These are phyloP conservation scores for Erigeron canadensis DNA, from an alignment of 129 eudicot genomes.

Conservation along the genomic window DNA sequence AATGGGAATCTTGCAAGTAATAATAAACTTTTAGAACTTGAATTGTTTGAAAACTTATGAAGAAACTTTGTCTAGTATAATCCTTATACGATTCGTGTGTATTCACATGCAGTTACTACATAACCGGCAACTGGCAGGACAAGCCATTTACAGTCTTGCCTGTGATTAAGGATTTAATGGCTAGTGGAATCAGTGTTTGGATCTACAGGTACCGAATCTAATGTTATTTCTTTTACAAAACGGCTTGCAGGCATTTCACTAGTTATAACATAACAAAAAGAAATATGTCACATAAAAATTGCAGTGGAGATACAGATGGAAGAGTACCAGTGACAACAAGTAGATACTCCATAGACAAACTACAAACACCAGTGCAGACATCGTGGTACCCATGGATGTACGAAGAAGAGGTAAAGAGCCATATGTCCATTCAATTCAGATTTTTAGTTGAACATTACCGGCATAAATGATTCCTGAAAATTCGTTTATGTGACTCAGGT, in stretches of 20 bases:
- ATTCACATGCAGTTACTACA: conserved; percentile 9
- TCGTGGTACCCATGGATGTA: conserved; percentile 50
- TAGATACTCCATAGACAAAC: conserved; percentile 36
- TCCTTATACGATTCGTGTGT: not conserved
- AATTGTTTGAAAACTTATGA: not conserved
- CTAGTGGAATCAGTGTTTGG: conserved; percentile 60
- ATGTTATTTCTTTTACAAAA: not conserved
- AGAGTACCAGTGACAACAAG: conserved; percentile 45
- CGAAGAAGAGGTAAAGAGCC: conserved; percentile 41
- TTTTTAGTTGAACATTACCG: not conserved
- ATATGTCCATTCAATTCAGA: not conserved
- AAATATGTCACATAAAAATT: not conserved
- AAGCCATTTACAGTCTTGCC: conserved; percentile 51
- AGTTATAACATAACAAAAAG: not conserved
- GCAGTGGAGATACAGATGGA: conserved; percentile 59
- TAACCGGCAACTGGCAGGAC: conserved; percentile 25
- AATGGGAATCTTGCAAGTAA: conserved; percentile 62
- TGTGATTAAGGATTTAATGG: conserved; percentile 48
- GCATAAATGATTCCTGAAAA: not conserved
- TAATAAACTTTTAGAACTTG: not conserved
- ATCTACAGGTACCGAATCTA: conserved; percentile 44
- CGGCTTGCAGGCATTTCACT: not conserved
- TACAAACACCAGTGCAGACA: conserved; percentile 36
- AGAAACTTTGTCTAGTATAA: not conserved
- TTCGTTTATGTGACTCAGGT: conserved; percentile 27